Evolutionary conservation across 1,284 basidiomycete species (phyloP).

Genomic region (Coniophora puteana): DNA sequence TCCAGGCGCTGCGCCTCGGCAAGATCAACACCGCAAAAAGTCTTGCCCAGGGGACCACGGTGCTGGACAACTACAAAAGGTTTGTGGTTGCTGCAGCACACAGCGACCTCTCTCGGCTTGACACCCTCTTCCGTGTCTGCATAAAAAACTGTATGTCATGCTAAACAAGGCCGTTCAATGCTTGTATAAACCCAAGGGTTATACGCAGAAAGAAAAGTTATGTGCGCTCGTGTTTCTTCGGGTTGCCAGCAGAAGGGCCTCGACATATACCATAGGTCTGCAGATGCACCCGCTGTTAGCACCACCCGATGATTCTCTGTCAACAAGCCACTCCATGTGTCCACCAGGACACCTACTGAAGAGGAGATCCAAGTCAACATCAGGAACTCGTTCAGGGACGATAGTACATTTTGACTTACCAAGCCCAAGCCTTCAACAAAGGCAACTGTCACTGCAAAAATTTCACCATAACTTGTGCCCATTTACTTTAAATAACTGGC

Average conservation of each 20-base stretch:
- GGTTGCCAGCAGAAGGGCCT: neutral
- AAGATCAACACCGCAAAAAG: neutral
- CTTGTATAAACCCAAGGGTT: neutral
- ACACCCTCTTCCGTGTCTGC: neutral
- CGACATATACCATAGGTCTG: neutral
- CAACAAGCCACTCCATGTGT: constrained; percentile 15
- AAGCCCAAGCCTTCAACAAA: too few relatives aligned
- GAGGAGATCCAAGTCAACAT: constrained; percentile 5
- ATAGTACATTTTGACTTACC: too few relatives aligned
- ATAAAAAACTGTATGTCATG: neutral
- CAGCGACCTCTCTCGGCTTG: neutral
- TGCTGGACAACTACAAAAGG: neutral
- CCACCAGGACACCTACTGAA: constrained; percentile 11
- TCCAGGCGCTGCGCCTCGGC: neutral
- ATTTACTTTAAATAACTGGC: too few relatives aligned
- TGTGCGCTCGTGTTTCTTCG: neutral
- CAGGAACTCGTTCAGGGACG: constrained; percentile 1
- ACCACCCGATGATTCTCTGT: constrained; percentile 6
- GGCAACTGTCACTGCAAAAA: too few relatives aligned
- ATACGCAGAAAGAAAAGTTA: neutral
- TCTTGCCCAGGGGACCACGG: neutral
- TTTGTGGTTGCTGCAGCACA: neutral
- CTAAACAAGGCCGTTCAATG: neutral
- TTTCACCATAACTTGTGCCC: too few relatives aligned
- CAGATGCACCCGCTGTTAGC: neutral